These are phyloP conservation scores for Tricholomella constricta DNA, from an alignment of 768 basidiomycete species.

Conservation along the genomic window DNA sequence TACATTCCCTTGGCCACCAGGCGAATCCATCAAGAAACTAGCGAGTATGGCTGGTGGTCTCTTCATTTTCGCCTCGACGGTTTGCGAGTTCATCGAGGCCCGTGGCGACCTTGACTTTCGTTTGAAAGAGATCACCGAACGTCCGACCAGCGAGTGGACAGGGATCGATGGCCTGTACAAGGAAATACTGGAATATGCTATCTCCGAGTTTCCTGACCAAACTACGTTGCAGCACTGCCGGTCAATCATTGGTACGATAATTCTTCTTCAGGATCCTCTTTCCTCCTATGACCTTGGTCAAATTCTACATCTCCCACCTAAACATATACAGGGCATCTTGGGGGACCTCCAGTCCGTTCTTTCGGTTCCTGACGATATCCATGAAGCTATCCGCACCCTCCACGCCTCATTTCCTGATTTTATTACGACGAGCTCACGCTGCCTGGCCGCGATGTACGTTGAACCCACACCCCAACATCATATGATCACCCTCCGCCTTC, in stretches of 20 bases:
- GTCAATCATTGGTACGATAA: constrained; percentile 15
- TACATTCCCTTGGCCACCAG: constrained; percentile 19
- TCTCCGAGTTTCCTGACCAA: constrained; percentile 14
- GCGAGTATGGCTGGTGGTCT: constrained; percentile 15
- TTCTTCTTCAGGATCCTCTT: constrained; percentile 16
- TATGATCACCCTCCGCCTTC: constrained; percentile 9
- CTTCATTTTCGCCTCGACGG: constrained; percentile 24
- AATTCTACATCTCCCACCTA: constrained; percentile 14
- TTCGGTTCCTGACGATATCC: constrained; percentile 12
- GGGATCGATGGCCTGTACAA: constrained; percentile 18
- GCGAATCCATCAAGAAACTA: constrained; percentile 13
- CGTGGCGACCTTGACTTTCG: constrained; percentile 19
- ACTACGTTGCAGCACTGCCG: constrained; percentile 14
- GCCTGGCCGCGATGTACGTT: constrained; percentile 15
- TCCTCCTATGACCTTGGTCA: constrained; percentile 15
- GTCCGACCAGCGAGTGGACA: constrained; percentile 15
- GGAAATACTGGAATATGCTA: constrained; percentile 16
- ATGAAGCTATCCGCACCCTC: constrained; percentile 13
- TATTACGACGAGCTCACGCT: constrained; percentile 9
- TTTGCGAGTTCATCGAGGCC: constrained; percentile 20
- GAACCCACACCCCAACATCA: constrained; percentile 17
- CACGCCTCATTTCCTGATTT: constrained; percentile 20
- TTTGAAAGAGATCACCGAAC: constrained; percentile 14
- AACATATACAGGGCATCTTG: constrained; percentile 19
- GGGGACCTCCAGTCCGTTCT: constrained; percentile 17